A percentile compares a stretch with the other conserved stretches of the same genome.
Conservation (phyloP, 352 stramenopile genomes). For the Globisporangium yorkense region DNA sequence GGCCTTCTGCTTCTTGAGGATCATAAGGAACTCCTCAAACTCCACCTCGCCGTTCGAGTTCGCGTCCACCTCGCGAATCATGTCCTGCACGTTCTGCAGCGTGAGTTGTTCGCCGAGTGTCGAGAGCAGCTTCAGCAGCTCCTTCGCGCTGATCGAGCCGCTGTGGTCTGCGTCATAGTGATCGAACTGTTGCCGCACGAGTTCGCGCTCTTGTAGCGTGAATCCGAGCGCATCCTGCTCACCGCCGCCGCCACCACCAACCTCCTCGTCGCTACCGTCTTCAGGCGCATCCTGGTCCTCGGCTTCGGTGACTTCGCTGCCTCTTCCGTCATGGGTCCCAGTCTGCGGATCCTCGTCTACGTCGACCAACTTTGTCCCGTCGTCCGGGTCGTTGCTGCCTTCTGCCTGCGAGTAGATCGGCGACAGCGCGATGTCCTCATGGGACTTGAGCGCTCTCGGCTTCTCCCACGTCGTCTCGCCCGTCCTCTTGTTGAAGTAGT, state of each 20-base stretch:
- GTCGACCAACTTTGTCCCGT: conserved; percentile 11
- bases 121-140: conserved; percentile 54
- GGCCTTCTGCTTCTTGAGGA: conserved; percentile 49
- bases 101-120: conserved; percentile 55
- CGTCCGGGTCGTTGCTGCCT: conserved; percentile 10
- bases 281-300: conserved; percentile 14
- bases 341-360: conserved; percentile 10
- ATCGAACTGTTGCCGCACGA: conserved; percentile 48
- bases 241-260: no score
- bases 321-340: conserved; percentile 11
- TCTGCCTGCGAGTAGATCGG: conserved; percentile 18
- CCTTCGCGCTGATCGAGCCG: conserved; percentile 49
- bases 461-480: conserved; percentile 75
- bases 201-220: conserved; percentile 29
- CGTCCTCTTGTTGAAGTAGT: conserved; percentile 70
- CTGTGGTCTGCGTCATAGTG: conserved; percentile 58
- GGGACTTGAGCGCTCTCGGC: conserved; percentile 35
- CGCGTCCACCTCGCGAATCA: conserved; percentile 49
- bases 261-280: conserved; percentile 11
- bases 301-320: conserved; percentile 10
- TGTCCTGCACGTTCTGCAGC: conserved; percentile 43
- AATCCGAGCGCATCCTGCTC: conserved; percentile 24
- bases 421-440: conserved; percentile 45
- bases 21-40: conserved; percentile 61
- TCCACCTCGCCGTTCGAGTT: conserved; percentile 64